Evolutionary conservation across 2,329 filamentous ascomycete species (phyloP).

Genomic region (Sporothrix phasma): DNA sequence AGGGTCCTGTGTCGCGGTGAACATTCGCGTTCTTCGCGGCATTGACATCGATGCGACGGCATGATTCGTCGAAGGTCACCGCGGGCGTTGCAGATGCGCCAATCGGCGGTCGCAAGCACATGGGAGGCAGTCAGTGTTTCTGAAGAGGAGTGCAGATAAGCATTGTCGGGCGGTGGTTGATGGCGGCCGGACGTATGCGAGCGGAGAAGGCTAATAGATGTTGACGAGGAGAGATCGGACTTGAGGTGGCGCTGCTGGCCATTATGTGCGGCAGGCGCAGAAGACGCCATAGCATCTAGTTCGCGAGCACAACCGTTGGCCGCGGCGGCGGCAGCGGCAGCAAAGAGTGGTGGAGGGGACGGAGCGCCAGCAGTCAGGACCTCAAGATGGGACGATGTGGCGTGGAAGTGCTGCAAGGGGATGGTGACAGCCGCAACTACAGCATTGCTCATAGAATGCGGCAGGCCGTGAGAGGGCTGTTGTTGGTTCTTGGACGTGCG

Average conservation of each 20-base stretch:
- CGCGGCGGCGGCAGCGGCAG: constrained; percentile 14
- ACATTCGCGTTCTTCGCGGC: constrained; percentile 55
- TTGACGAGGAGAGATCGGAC: background rate
- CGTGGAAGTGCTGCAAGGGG: background rate
- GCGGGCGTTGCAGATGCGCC: constrained; percentile 25
- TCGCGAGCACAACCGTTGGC: constrained; percentile 19
- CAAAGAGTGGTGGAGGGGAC: background rate
- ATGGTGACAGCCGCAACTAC: background rate
- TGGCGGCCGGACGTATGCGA: background rate
- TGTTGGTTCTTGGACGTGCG: constrained; percentile 41
- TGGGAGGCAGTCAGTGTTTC: constrained; percentile 34
- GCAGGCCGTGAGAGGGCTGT: constrained; percentile 30
- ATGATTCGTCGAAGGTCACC: constrained; percentile 34
- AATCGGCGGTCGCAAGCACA: constrained; percentile 23
- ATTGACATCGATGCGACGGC: constrained; percentile 61
- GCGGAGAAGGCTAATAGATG: background rate
- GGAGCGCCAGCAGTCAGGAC: background rate
- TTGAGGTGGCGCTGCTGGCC: constrained; percentile 13
- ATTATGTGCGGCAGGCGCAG: constrained; percentile 10
- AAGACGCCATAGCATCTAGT: constrained; percentile 21
- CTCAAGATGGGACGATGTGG: background rate
- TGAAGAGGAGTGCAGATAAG: constrained; percentile 42
- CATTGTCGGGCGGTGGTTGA: constrained; percentile 2
- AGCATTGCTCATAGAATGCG: constrained; percentile 20
- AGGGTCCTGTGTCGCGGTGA: constrained; percentile 64